Evolutionary conservation across 805 yeast species (phyloP).

Genomic region (Naumovozyma castellii): DNA sequence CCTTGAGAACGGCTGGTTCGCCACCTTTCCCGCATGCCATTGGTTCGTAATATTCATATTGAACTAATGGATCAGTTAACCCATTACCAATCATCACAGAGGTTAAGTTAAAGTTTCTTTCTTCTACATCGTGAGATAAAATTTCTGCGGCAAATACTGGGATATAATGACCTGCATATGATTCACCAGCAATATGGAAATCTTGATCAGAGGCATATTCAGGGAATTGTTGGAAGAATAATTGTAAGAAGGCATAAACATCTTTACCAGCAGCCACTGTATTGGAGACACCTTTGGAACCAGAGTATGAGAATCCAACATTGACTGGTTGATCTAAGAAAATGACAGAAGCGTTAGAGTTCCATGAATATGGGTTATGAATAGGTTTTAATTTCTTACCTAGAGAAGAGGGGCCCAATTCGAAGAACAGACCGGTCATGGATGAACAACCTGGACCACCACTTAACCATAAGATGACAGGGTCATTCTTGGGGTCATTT

Average conservation of each 20-base stretch:
- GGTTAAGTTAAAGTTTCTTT: conserved; percentile 52
- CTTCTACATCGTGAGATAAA: conserved; percentile 46
- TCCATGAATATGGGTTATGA: conserved; percentile 75
- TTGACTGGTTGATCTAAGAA: conserved; percentile 95
- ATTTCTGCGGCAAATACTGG: conserved; percentile 84
- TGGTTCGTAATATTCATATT: conserved; percentile 71
- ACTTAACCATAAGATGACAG: conserved; percentile 83
- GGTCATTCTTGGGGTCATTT: conserved; percentile 80
- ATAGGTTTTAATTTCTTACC: conserved; percentile 37
- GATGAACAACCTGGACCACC: conserved; percentile 99
- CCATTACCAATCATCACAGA: conserved; percentile 89
- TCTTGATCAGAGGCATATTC: conserved; percentile 58
- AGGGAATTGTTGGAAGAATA: conserved; percentile 66
- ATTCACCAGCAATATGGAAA: conserved; percentile 84
- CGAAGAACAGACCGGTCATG: conserved; percentile 96
- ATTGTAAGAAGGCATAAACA: conserved; percentile 43
- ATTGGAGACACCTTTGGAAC: conserved; percentile 48
- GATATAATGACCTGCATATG: conserved; percentile 94
- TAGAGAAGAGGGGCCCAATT: conserved; percentile 80
- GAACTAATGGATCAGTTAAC: conserved; percentile 74
- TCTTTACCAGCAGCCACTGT: conserved; percentile 61
- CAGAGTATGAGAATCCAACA: conserved; percentile 75
- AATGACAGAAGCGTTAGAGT: conserved; percentile 63
- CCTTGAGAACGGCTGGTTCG: conserved; percentile 61
- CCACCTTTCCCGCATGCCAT: conserved; percentile 97